Percentiles rank a stretch among this genome's conserved stretches.
Conservation (phyloP, 106 monocot genomes). For the Dactylorhiza incarnata region DNA sequence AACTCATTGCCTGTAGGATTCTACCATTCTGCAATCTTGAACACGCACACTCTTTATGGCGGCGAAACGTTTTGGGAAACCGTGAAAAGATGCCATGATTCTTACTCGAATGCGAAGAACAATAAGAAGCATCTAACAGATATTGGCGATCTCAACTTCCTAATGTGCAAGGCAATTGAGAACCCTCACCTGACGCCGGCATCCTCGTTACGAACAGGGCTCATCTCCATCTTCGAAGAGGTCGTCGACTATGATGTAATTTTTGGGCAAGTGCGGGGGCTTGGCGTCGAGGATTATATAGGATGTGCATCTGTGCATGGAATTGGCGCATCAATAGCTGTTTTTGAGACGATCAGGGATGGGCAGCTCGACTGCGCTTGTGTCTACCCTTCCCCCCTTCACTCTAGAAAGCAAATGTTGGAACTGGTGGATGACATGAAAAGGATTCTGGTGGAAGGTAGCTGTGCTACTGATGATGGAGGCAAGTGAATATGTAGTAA, state of each 20-base stretch:
- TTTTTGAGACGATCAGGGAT: constrained; percentile 70
- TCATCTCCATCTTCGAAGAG: constrained; percentile 79
- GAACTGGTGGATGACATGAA: constrained; percentile 46
- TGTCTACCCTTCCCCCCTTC: constrained; percentile 78
- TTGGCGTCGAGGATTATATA: constrained; percentile 59
- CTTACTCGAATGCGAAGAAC: constrained; percentile 39
- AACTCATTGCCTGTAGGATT: too few species aligned
- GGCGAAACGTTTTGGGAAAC: constrained; percentile 76
- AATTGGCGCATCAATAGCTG: constrained; percentile 60
- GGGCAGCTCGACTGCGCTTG: constrained; percentile 45
- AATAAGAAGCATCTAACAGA: constrained; percentile 76
- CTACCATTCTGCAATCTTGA: constrained; percentile 71
- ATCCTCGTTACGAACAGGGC: constrained; percentile 61
- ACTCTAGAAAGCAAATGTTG: constrained; percentile 62
- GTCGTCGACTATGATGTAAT: constrained; percentile 22
- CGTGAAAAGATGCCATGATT: constrained; percentile 37
- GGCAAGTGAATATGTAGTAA: too few species aligned
- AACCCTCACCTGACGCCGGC: constrained; percentile 64
- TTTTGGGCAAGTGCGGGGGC: constrained; percentile 6
- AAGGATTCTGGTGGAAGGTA: constrained; percentile 34
- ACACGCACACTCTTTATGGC: constrained; percentile 38
- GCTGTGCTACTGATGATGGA: not conserved
- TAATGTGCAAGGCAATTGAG: constrained; percentile 84
- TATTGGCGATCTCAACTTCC: constrained; percentile 70
- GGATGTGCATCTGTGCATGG: constrained; percentile 79